Evolutionary conservation across 495 filamentous ascomycete genomes (phyloP).

Genomic region (Penicillium soppii): DNA sequence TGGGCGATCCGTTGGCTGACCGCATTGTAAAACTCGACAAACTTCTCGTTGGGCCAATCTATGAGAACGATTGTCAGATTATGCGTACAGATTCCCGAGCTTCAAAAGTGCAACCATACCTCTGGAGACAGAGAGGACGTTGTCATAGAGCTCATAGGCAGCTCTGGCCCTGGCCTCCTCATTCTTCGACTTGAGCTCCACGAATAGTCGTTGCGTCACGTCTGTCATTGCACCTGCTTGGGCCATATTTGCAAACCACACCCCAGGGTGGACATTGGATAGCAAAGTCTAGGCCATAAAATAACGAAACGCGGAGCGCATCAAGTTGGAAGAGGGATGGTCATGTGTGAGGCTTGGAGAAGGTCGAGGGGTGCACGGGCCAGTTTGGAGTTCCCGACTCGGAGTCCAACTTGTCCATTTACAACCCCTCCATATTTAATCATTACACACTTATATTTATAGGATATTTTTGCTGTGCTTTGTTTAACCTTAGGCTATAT

Average conservation of each 20-base stretch:
- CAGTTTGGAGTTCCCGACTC: conserved; percentile 12
- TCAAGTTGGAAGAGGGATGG: conserved; percentile 20
- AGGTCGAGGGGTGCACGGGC: conserved; percentile 28
- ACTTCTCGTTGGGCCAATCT: conserved; percentile 79
- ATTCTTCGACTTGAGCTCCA: conserved; percentile 54
- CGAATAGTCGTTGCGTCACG: conserved; percentile 48
- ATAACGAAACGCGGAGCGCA: conserved; percentile 30
- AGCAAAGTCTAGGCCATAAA: conserved; percentile 36
- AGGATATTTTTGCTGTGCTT: too few relatives aligned
- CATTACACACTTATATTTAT: background rate
- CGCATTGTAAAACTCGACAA: conserved; percentile 73
- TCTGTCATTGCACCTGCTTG: conserved; percentile 50
- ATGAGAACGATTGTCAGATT: conserved; percentile 4
- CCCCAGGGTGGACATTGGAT: conserved; percentile 49
- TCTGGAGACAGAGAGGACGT: conserved; percentile 50
- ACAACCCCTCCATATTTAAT: background rate
- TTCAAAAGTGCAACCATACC: conserved; percentile 27
- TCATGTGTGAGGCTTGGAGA: conserved; percentile 20
- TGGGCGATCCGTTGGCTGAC: conserved; percentile 73
- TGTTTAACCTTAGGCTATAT: too few relatives aligned
- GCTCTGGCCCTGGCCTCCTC: conserved; percentile 50
- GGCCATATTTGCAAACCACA: conserved; percentile 47
- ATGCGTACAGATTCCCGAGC: background rate
- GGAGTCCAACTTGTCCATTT: background rate
- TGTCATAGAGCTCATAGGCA: conserved; percentile 52